A percentile compares a stretch with the other conserved stretches of the same genome.
phyloP scores from a whole-genome alignment of 768 basidiomycete genomes.

The Trametes cinnabarina region DNA sequence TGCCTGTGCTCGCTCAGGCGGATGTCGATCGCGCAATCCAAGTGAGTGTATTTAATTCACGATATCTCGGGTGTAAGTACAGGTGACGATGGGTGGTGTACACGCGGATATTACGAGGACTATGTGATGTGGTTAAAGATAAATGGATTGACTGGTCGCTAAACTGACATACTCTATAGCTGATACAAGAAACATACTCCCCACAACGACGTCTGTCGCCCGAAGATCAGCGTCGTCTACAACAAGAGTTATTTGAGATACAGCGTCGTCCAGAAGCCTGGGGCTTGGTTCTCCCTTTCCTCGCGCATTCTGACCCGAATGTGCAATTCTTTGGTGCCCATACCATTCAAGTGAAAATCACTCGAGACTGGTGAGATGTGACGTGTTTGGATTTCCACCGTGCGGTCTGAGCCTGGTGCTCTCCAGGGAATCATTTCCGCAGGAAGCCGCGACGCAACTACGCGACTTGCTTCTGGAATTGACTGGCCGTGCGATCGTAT shows the following conservation, averaged over 20 bases:
- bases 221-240: slow-evolving; percentile 60
- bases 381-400: not conserved
- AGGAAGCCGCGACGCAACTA: slow-evolving; percentile 54
- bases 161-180: slow-evolving; percentile 34
- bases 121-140: too few species aligned
- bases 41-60: slow-evolving; percentile 49
- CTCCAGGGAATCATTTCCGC: slow-evolving; percentile 71
- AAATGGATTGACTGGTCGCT: not conserved
- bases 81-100: not conserved
- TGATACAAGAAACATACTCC: slow-evolving; percentile 68
- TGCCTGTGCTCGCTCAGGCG: slow-evolving; percentile 49
- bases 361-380: slow-evolving; percentile 76
- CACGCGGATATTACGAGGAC: too few species aligned
- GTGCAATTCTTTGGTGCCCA: slow-evolving; percentile 96
- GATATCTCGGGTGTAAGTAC: too few species aligned
- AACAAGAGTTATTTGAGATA: slow-evolving; percentile 72
- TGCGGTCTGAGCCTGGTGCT: too few species aligned
- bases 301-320: slow-evolving; percentile 69
- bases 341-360: slow-evolving; percentile 90
- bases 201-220: slow-evolving; percentile 49
- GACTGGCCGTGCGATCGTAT: slow-evolving; percentile 61
- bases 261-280: slow-evolving; percentile 78
- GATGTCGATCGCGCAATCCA: slow-evolving; percentile 60
- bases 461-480: slow-evolving; percentile 68
- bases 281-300: slow-evolving; percentile 78